Conservation (phyloP, 2,329 filamentous ascomycete genomes). For the Monascus ruber region DNA sequence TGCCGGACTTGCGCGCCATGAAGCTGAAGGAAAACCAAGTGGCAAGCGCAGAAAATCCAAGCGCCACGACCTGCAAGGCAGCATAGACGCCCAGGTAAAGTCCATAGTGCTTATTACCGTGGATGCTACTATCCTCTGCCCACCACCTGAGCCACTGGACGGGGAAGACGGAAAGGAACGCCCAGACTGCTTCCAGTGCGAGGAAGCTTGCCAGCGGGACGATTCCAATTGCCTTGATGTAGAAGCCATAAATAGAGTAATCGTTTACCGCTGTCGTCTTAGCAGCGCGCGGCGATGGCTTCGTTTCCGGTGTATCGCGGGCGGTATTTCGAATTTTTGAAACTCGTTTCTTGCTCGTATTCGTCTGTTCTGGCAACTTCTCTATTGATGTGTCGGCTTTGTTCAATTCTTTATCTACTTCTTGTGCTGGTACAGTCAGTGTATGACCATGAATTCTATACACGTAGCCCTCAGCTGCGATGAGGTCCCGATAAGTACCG, state of each 20-base stretch:
- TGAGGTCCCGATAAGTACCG: too few species aligned
- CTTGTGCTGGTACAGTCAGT: too few species aligned
- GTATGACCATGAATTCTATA: too few species aligned
- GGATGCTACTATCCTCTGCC: constrained; percentile 31
- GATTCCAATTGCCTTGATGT: not conserved
- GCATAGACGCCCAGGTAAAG: constrained; percentile 29
- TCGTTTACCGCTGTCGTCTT: constrained; percentile 1
- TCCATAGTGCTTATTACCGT: constrained; percentile 27
- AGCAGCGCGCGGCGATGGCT: too few species aligned
- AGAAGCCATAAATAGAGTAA: not conserved
- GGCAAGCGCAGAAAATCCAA: constrained; percentile 5
- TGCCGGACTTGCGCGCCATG: constrained; percentile 1
- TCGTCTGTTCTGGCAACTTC: too few species aligned
- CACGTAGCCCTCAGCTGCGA: too few species aligned
- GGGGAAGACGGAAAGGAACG: constrained; percentile 5
- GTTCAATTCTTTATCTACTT: too few species aligned
- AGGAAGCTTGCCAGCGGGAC: constrained; percentile 1
- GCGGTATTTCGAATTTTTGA: too few species aligned
- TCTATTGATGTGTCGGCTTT: too few species aligned
- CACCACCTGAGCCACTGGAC: constrained; percentile 40
- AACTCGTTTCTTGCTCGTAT: too few species aligned
- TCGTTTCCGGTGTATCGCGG: too few species aligned
- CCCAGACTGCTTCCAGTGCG: not conserved
- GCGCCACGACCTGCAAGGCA: constrained; percentile 11
- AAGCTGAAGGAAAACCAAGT: not conserved